These are phyloP conservation scores for Pelagomonas calceolata DNA, from an alignment of 108 stramenopile genomes.

Conservation along the genomic window DNA sequence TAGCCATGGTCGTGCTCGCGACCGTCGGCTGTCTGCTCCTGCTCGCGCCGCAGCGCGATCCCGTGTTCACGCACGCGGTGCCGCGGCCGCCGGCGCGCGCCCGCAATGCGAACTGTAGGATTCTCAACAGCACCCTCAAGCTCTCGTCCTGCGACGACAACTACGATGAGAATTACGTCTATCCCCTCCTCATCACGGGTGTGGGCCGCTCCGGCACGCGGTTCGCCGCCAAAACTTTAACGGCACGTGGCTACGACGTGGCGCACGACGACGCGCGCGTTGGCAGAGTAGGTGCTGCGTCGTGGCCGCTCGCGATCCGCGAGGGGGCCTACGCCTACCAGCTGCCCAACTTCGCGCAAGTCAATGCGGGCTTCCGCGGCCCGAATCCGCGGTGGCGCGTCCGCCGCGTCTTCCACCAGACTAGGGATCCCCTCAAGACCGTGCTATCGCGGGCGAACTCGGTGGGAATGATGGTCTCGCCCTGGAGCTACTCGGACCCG, in stretches of 20 bases:
- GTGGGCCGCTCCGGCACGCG: not conserved
- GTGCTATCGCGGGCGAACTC: not conserved
- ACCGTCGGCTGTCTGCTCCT: too few relatives aligned
- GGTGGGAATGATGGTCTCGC: not conserved
- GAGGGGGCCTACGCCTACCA: not conserved
- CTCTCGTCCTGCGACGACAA: not conserved
- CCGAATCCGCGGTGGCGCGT: not conserved
- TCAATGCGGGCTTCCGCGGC: not conserved
- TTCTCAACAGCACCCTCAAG: not conserved
- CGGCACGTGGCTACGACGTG: not conserved
- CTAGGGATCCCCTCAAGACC: not conserved
- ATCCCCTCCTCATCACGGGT: not conserved
- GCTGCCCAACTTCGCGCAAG: not conserved
- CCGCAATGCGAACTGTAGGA: not conserved
- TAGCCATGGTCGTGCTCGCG: too few relatives aligned
- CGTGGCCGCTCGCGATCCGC: not conserved
- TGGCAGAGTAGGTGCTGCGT: not conserved
- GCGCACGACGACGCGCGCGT: not conserved
- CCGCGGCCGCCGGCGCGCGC: too few relatives aligned
- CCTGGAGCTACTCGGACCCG: not conserved
- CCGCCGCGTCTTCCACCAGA: not conserved
- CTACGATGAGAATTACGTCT: not conserved
- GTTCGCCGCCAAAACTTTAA: not conserved
- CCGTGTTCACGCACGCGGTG: too few relatives aligned
- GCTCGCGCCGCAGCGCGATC: too few relatives aligned